Conservation (phyloP, 192 early-diverging fungal species). For the Backusella luteola region DNA sequence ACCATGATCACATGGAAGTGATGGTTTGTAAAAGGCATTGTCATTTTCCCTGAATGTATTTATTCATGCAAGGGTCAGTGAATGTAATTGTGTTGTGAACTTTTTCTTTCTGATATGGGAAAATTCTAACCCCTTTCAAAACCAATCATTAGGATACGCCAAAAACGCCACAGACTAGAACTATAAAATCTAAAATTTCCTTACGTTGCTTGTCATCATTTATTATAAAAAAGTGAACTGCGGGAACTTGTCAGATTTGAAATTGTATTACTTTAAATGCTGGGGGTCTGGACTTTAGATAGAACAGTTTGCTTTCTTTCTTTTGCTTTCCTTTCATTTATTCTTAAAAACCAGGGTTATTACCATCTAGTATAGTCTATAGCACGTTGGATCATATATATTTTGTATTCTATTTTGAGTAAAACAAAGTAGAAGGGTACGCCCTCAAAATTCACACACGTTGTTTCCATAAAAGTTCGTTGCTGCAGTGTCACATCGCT, state of each 20-base stretch:
- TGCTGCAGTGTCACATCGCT: background rate
- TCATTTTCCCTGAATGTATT: background rate
- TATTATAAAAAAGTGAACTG: background rate
- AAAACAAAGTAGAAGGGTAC: background rate
- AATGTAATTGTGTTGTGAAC: background rate
- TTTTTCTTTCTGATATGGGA: background rate
- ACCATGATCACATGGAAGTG: too few species aligned
- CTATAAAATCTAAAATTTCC: background rate
- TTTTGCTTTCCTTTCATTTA: background rate
- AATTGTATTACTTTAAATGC: background rate
- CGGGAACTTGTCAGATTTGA: background rate
- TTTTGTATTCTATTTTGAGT: too few species aligned
- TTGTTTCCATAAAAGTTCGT: background rate
- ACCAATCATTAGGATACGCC: background rate
- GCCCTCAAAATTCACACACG: background rate
- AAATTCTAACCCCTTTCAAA: background rate
- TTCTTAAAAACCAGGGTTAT: background rate
- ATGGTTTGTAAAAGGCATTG: background rate
- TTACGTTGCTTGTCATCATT: background rate
- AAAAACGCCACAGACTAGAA: background rate
- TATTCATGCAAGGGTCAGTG: background rate
- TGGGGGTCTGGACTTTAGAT: background rate
- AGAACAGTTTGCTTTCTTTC: background rate
- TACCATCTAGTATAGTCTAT: background rate
- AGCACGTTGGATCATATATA: background rate